Conservation (phyloP, 345 rosid genomes). For the Sisymbrium altissimum region DNA sequence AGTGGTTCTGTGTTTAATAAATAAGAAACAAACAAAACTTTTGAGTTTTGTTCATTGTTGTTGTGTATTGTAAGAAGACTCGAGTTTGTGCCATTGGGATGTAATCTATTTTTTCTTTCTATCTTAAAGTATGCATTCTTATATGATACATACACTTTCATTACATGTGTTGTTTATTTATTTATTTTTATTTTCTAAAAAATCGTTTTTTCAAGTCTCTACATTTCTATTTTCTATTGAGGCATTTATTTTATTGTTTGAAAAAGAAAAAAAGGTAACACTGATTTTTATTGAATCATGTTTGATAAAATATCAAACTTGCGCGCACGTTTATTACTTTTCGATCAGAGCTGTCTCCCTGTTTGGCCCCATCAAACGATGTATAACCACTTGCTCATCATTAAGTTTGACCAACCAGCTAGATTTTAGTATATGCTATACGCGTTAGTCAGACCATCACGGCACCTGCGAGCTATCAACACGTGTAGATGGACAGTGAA, state of each 20-base stretch:
- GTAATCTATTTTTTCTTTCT: not conserved
- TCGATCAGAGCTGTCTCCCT: not conserved
- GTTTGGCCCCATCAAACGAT: not conserved
- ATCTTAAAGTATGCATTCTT: not conserved
- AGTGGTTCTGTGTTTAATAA: constrained; percentile 12
- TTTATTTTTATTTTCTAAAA: not conserved
- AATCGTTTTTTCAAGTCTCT: not conserved
- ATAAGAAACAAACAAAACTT: constrained; percentile 10
- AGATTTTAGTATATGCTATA: not conserved
- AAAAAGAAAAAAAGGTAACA: not conserved
- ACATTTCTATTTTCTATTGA: not conserved
- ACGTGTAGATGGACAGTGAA: not conserved
- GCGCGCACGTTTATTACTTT: not conserved
- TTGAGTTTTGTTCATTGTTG: constrained; percentile 2
- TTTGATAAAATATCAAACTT: not conserved
- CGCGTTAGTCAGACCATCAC: not conserved
- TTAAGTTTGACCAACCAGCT: not conserved
- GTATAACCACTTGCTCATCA: not conserved
- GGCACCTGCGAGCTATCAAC: not conserved
- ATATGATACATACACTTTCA: not conserved
- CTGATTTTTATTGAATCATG: not conserved
- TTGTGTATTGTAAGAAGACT: constrained; percentile 14
- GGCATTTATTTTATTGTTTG: not conserved
- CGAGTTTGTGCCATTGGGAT: constrained; percentile 16
- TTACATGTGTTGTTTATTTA: not conserved